These are phyloP conservation scores for Ogataea hybrid DNA, from an alignment of 1,139 yeast species.

Conservation along the genomic window DNA sequence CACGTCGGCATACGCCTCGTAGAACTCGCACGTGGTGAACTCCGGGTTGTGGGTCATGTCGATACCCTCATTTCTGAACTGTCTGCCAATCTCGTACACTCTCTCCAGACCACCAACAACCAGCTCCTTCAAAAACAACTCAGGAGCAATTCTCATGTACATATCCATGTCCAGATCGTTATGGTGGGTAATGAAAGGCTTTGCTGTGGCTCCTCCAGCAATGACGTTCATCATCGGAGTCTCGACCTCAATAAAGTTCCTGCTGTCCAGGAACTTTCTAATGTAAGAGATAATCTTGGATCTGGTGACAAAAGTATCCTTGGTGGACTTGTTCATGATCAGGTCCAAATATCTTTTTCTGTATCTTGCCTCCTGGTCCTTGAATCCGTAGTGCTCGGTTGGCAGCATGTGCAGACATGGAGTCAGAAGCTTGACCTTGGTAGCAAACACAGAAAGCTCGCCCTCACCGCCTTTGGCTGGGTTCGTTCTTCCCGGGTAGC, in stretches of 20 bases:
- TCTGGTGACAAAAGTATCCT: conserved; percentile 80
- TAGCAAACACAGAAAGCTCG: conserved; percentile 89
- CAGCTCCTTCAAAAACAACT: conserved; percentile 90
- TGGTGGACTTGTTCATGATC: conserved; percentile 69
- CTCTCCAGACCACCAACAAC: conserved; percentile 99
- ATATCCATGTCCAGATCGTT: conserved; percentile 94
- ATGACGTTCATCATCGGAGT: conserved; percentile 98
- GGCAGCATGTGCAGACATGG: conserved; percentile 99
- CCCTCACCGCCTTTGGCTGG: conserved; percentile 99
- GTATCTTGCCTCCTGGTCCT: conserved; percentile 96
- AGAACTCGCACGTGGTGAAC: conserved; percentile 96
- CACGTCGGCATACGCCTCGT: conserved; percentile 92
- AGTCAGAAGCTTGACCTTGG: conserved; percentile 74
- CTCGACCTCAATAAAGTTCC: conserved; percentile 93
- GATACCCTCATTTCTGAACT: conserved; percentile 98
- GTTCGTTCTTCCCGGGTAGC: conserved; percentile 95
- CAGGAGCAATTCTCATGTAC: conserved; percentile 99
- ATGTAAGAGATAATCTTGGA: conserved; percentile 87
- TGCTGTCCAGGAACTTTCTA: conserved; percentile 79
- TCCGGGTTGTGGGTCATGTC: conserved; percentile 98
- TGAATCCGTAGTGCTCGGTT: conserved; percentile 96
- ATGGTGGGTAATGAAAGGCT: conserved; percentile 96
- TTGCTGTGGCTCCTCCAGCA: conserved; percentile 99
- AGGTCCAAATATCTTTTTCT: conserved; percentile 95
- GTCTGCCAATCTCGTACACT: conserved; percentile 98